phyloP scores from a whole-genome alignment of 371 early-diverging fungal species.

The Capillidium heterosporum region DNA sequence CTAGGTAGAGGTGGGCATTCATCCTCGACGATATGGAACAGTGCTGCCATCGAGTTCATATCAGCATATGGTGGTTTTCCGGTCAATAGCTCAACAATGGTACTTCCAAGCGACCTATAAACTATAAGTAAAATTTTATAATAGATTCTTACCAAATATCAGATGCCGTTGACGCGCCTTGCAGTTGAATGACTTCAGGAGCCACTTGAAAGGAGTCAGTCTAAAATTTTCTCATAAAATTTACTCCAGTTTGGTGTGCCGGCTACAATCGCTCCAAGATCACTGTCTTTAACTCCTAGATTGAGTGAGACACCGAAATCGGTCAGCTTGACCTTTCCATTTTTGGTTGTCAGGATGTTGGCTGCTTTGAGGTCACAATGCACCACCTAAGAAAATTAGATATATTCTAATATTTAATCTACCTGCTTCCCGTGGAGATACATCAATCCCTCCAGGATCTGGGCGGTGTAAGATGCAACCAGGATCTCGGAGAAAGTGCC shows the following conservation, averaged over 20 bases:
- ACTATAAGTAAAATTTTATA: background rate
- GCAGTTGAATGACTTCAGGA: slow-evolving; percentile 84
- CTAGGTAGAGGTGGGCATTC: slow-evolving; percentile 72
- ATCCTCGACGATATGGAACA: slow-evolving; percentile 83
- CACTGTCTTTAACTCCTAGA: slow-evolving; percentile 29
- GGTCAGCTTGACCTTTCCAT: slow-evolving; percentile 84
- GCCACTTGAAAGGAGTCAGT: slow-evolving; percentile 32
- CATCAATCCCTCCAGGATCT: slow-evolving; percentile 72
- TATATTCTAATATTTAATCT: slow-evolving; percentile 11
- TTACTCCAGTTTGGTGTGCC: slow-evolving; percentile 93
- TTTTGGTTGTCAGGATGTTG: slow-evolving; percentile 86
- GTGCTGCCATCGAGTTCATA: slow-evolving; percentile 63
- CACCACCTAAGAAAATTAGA: slow-evolving; percentile 27
- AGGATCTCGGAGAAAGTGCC: slow-evolving; percentile 84
- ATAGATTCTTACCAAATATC: slow-evolving; percentile 54
- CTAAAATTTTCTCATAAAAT: slow-evolving; percentile 1
- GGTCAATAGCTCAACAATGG: slow-evolving; percentile 65
- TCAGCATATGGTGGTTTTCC: slow-evolving; percentile 76
- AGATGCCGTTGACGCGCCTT: slow-evolving; percentile 58
- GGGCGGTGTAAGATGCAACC: slow-evolving; percentile 74
- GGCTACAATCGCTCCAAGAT: slow-evolving; percentile 41
- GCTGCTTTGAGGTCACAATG: slow-evolving; percentile 96
- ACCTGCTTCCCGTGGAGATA: slow-evolving; percentile 76
- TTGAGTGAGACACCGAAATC: slow-evolving; percentile 91
- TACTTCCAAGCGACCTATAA: slow-evolving; percentile 43